Evolutionary conservation across 2,329 filamentous ascomycete genomes (phyloP).

Genomic region (Calonectria multiphialidica): DNA sequence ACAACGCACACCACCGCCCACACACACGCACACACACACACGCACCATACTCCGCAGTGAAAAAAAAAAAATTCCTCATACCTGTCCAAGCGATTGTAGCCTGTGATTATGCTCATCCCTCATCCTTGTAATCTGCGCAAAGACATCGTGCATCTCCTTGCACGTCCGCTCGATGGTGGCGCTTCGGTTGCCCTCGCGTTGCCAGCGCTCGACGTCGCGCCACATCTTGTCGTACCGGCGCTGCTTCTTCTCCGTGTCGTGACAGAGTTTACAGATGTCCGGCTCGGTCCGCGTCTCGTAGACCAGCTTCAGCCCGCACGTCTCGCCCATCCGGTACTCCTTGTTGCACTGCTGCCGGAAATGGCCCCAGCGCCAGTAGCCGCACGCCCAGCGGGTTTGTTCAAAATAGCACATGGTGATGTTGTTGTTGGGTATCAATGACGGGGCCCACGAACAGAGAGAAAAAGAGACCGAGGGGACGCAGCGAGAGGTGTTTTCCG

Average conservation of each 20-base stretch:
- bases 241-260: conserved; percentile 88
- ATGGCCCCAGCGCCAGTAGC: conserved; percentile 94
- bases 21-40: background rate
- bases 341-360: conserved; percentile 94
- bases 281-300: conserved; percentile 75
- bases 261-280: conserved; percentile 85
- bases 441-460: conserved; percentile 19
- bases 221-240: conserved; percentile 81
- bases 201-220: conserved; percentile 82
- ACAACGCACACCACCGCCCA: background rate
- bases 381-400: conserved; percentile 85
- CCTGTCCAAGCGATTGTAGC: conserved; percentile 48
- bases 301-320: conserved; percentile 92
- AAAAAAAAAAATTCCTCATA: conserved; percentile 18
- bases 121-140: conserved; percentile 68
- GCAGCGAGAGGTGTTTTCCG: background rate
- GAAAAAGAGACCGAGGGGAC: background rate
- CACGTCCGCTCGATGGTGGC: conserved; percentile 81
- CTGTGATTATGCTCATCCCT: conserved; percentile 52
- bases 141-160: conserved; percentile 75
- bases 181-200: conserved; percentile 77
- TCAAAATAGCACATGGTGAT: conserved; percentile 94
- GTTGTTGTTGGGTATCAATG: conserved; percentile 25
- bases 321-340: conserved; percentile 96
- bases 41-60: background rate